Evolutionary conservation across 2,329 filamentous ascomycete genomes (phyloP).

Genomic region (Verticillium albo-atrum): DNA sequence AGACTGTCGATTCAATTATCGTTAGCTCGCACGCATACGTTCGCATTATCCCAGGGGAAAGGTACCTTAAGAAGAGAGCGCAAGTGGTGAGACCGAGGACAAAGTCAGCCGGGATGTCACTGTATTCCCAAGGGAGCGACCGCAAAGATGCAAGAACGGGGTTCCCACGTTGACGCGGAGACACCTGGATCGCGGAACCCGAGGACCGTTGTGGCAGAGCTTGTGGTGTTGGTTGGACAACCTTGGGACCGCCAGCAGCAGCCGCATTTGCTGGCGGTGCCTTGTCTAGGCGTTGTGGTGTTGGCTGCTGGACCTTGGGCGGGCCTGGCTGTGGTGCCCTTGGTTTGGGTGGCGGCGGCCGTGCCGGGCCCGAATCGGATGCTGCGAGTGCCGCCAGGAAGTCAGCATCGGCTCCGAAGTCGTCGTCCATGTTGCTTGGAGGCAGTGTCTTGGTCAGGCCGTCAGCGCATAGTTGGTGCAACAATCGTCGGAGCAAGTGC

Average conservation of each 20-base stretch:
- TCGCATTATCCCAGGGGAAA: neutral
- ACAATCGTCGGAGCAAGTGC: neutral
- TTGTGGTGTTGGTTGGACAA: conserved; percentile 87
- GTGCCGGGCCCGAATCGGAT: conserved; percentile 26
- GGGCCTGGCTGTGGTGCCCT: conserved; percentile 32
- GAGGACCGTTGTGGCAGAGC: conserved; percentile 61
- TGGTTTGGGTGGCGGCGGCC: conserved; percentile 16
- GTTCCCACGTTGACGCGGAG: conserved; percentile 90
- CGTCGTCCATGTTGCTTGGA: conserved; percentile 40
- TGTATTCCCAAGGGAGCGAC: conserved; percentile 90
- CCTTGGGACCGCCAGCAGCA: conserved; percentile 39
- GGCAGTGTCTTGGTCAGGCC: neutral
- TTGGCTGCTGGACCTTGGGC: conserved; percentile 37
- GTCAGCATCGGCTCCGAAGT: conserved; percentile 54
- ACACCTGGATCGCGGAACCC: conserved; percentile 81
- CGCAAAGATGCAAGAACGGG: conserved; percentile 81
- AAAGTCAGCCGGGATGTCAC: conserved; percentile 93
- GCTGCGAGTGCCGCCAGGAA: conserved; percentile 52
- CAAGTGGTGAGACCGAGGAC: conserved; percentile 83
- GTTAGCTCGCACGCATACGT: neutral
- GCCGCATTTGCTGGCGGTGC: conserved; percentile 34
- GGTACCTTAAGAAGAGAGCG: conserved; percentile 74
- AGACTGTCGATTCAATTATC: conserved; percentile 42
- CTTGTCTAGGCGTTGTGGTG: conserved; percentile 52
- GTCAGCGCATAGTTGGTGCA: conserved; percentile 1